phyloP scores from a whole-genome alignment of 192 early-diverging fungal species.

The Podila minutissima region DNA sequence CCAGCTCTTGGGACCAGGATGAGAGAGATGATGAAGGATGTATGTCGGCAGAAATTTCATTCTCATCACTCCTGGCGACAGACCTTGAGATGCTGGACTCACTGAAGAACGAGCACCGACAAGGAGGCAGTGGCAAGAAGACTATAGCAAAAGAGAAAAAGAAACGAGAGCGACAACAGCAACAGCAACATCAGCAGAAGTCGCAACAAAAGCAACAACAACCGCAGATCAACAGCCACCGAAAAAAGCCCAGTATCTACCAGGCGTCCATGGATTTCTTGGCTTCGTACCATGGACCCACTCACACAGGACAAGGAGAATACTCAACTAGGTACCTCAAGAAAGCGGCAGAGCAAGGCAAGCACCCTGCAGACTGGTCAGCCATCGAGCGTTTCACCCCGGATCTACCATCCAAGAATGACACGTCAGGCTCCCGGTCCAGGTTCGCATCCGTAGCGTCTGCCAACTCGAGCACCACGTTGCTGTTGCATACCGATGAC shows the following conservation, averaged over 20 bases:
- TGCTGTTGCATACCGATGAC: neutral
- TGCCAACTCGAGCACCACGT: neutral
- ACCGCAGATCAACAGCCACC: neutral
- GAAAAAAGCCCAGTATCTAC: neutral
- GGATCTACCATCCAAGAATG: neutral
- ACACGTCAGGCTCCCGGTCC: neutral
- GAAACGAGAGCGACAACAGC: neutral
- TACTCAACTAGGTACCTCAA: neutral
- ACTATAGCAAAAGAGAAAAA: neutral
- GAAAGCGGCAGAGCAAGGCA: neutral
- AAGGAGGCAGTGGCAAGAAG: neutral
- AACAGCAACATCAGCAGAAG: neutral
- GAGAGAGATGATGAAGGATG: neutral
- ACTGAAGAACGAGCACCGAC: neutral
- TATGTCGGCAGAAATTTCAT: neutral
- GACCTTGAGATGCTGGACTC: constrained; percentile 1
- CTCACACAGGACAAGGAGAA: neutral
- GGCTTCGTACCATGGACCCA: neutral
- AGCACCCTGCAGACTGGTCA: neutral
- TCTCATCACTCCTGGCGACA: neutral
- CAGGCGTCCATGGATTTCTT: neutral
- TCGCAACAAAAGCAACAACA: neutral
- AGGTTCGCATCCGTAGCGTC: neutral
- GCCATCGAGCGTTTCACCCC: neutral
- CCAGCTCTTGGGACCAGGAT: neutral